Evolutionary conservation across 2,329 filamentous ascomycete species (phyloP), one percentile per base, ranked within the genome.

Genomic region (Aspergillus unguis): DNA sequence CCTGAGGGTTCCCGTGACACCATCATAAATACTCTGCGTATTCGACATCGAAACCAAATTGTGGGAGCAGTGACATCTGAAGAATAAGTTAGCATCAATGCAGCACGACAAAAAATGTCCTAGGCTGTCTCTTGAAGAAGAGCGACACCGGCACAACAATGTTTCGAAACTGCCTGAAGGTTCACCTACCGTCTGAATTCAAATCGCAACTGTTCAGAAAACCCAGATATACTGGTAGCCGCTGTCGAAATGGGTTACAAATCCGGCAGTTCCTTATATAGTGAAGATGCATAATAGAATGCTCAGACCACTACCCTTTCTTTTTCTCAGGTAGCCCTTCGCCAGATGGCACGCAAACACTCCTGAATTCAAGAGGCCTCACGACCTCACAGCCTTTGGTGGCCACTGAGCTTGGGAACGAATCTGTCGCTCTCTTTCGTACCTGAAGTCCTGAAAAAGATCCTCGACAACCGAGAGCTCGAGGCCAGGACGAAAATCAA

Each of bases 1-100:
- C 17, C 5, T 63, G 5, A 70, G 59, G n/a, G 58, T 53, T 6
- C 66, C 66, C 2, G 65, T 62, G 10, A 70, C 68, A 6, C 66
- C 68, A 51, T 67, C 62, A 23, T 66, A 55, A 3, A 63, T 55
- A 44, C 64, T 61, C 50, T 61, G 40, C 10, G 47, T 17, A 17
- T 17, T 17, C 17, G 17, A 43, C 11, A 37, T 31, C 23, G 55
- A 50, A 25, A 53, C 42, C 55, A 54, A 53, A 6, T 10, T 31
- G 37, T 42, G 23, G 23, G 10, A 35, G 10, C 17, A 37, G 31
- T 38, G 11, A 17, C 28, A 40, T 36, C 36, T 52, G 28, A 36
- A 29, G 23, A 40, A 33, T 27, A 26, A 42, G 36, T 47, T 9
- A 46, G 32, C 38, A 36, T 9, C 25, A 35, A 28, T 9, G 28